Base-by-base conservation (phyloP, 306 rosid genomes). In the Quercus alba region DNA sequence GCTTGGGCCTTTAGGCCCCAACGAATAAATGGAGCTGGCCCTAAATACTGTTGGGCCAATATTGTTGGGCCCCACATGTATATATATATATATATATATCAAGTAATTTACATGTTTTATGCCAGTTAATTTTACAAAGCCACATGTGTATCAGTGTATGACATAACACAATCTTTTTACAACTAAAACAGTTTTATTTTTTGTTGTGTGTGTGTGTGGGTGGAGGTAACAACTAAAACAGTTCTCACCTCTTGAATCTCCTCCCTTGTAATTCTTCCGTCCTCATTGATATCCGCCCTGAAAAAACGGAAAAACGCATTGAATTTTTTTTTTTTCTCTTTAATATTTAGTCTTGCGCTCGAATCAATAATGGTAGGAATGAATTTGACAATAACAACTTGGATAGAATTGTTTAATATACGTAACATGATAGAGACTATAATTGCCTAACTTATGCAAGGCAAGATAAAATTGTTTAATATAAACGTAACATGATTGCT, bases 241-340 rank as follows among this genome's bases (percentile, higher is more conserved):
- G 13, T 3, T 8, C 77, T 78, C 82, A 88, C 98, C 94, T 95
- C 99, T 75, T 88, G 99, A 59, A 95, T 94, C 86, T 92, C 99
- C 67, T 86, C 90, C 46, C 91, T 90, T 0, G 97, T 93, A 76
- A 95, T 90, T 87, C 91, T 87, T 76, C 99, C 99, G 84, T 95
- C 98, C 78, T 89, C 95, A 15, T 95, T 95, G 78, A 93, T 93
- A 84, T 95, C 99, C 25, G 96, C 99, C 99, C 99, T 95, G 93
- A 69, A 79, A 84, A 73, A 54, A 28, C 4, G 69, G 15, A 67
- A 6, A 57, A 35, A 69, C 73, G 44, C 33, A 13, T 4, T 73
- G 57, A 23, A 46, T 31, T 31, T 28, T 28, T 31, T 31, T 30
- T 30, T 31, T 31, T 31, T 26, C 28, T 13, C 14, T 13, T 20